A percentile compares a stretch with the other conserved stretches of the same genome.
These are phyloP conservation scores for Grigorovia yakushimaensis DNA, from an alignment of 805 yeast species.

Conservation along the genomic window DNA sequence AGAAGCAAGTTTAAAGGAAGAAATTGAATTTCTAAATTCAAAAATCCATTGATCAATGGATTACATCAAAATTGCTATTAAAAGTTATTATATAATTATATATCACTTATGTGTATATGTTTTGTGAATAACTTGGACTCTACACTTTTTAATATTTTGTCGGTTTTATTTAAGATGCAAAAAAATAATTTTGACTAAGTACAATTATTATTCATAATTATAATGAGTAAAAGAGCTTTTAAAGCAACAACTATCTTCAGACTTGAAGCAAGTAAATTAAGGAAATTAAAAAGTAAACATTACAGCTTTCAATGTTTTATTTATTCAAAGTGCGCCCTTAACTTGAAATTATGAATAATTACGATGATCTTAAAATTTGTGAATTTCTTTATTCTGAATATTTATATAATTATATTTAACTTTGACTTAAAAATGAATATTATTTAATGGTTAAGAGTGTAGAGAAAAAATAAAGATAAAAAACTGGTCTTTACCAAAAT, in stretches of 20 bases:
- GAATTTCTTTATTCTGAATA: background rate
- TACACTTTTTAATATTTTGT: too few relatives aligned
- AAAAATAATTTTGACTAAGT: too few relatives aligned
- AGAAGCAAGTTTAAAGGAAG: constrained; percentile 82
- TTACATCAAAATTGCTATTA: too few relatives aligned
- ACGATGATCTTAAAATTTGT: background rate
- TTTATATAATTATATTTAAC: background rate
- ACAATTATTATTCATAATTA: too few relatives aligned
- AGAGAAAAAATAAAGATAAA: background rate
- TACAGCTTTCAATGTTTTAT: too few relatives aligned
- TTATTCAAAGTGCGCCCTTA: too few relatives aligned
- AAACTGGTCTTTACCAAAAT: background rate
- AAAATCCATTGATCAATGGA: constrained; percentile 29
- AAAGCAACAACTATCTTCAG: too few relatives aligned
- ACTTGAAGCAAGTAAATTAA: too few relatives aligned
- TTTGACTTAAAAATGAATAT: background rate
- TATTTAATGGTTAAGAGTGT: background rate
- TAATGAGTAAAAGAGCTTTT: too few relatives aligned
- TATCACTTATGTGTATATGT: background rate
- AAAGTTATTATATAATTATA: background rate
- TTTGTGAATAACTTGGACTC: background rate
- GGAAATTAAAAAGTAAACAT: too few relatives aligned
- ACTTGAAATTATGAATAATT: background rate
- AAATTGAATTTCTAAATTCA: constrained; percentile 71
- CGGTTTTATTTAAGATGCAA: too few relatives aligned